phyloP scores from a whole-genome alignment of 371 early-diverging fungal genomes.

The Mucor indicus region DNA sequence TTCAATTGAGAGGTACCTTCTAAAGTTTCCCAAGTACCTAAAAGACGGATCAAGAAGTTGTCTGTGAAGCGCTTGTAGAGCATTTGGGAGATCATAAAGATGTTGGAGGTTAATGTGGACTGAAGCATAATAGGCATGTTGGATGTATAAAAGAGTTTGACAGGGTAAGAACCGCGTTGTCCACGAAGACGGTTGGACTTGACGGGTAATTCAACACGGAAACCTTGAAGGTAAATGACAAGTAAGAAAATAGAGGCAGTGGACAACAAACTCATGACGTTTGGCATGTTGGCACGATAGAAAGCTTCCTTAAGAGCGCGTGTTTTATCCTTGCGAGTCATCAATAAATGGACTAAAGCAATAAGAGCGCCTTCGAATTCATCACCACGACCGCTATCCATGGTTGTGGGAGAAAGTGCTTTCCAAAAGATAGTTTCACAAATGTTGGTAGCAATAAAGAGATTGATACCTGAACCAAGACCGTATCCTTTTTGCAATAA shows the following conservation, averaged over 20 bases:
- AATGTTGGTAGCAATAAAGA: slow-evolving; percentile 99
- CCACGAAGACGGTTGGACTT: slow-evolving; percentile 97
- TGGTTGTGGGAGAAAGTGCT: slow-evolving; percentile 98
- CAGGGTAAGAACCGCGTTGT: slow-evolving; percentile 97
- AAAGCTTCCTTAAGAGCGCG: slow-evolving; percentile 98
- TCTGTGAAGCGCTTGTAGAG: slow-evolving; percentile 97
- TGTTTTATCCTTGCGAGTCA: slow-evolving; percentile 98
- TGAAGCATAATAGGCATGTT: slow-evolving; percentile 99
- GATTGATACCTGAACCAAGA: slow-evolving; percentile 99
- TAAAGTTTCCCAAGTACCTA: slow-evolving; percentile 97
- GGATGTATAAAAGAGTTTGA: slow-evolving; percentile 99
- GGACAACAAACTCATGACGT: slow-evolving; percentile 93
- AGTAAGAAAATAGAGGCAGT: slow-evolving; percentile 94
- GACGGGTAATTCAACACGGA: slow-evolving; percentile 99
- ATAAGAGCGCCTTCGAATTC: slow-evolving; percentile 99
- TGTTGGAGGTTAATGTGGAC: slow-evolving; percentile 95
- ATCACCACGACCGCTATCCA: slow-evolving; percentile 98
- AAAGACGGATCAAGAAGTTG: slow-evolving; percentile 89
- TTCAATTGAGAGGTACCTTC: slow-evolving; percentile 92
- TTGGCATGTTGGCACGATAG: slow-evolving; percentile 97
- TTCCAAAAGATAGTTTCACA: slow-evolving; percentile 99
- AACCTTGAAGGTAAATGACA: slow-evolving; percentile 99
- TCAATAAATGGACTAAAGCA: slow-evolving; percentile 94
- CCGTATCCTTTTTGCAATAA: slow-evolving; percentile 99
- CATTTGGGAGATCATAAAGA: slow-evolving; percentile 98